These are phyloP conservation scores for Macrolepiota dolichaula DNA, from an alignment of 768 basidiomycete genomes.

Conservation along the genomic window DNA sequence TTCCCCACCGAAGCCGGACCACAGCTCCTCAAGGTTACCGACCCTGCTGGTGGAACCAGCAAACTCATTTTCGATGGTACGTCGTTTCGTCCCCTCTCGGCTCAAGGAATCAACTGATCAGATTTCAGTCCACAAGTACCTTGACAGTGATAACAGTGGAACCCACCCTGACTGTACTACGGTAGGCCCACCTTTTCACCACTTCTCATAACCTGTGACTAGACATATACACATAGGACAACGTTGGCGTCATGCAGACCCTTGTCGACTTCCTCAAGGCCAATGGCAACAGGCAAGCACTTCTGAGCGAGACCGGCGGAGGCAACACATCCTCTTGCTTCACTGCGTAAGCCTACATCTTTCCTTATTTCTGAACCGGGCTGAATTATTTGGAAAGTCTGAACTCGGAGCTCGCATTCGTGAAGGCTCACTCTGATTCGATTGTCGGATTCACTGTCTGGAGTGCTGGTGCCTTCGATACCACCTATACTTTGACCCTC, in stretches of 20 bases:
- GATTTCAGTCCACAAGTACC: conserved; percentile 52
- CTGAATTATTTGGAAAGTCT: conserved; percentile 25
- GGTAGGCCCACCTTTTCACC: conserved; percentile 13
- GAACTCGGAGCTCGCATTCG: conserved; percentile 38
- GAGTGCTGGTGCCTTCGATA: conserved; percentile 51
- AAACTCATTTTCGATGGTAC: conserved; percentile 49
- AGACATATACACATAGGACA: conserved; percentile 27
- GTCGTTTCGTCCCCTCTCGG: neutral
- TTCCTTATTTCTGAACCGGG: neutral
- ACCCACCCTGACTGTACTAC: conserved; percentile 32
- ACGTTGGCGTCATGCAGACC: conserved; percentile 38
- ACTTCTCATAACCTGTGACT: neutral
- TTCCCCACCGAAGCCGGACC: conserved; percentile 44
- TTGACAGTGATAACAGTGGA: conserved; percentile 49
- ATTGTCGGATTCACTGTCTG: conserved; percentile 52
- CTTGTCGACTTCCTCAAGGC: conserved; percentile 38
- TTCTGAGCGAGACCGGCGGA: conserved; percentile 50
- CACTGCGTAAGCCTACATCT: conserved; percentile 26
- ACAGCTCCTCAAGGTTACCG: conserved; percentile 36
- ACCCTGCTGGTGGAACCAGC: conserved; percentile 36
- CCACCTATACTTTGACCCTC: conserved; percentile 45
- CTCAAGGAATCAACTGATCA: neutral
- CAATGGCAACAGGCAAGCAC: conserved; percentile 29
- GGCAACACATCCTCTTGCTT: conserved; percentile 47
- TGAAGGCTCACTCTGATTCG: conserved; percentile 38